phyloP scores from a whole-genome alignment of 1,284 basidiomycete genomes.

The Cutaneotrichosporon curvatum region DNA sequence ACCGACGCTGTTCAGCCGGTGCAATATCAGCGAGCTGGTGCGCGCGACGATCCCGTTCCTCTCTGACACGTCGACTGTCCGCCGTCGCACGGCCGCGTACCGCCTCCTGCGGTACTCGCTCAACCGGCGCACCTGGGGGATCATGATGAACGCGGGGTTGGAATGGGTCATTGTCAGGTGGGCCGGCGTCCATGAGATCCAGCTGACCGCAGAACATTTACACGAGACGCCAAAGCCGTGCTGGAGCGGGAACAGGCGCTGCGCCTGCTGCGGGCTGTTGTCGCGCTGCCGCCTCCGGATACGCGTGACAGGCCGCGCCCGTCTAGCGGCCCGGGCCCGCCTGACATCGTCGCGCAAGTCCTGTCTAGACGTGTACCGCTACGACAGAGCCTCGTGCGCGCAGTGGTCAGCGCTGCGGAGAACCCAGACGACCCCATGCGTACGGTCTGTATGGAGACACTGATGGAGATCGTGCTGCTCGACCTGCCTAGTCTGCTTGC shows the following conservation, averaged over 20 bases:
- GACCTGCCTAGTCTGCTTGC: slow-evolving; percentile 76
- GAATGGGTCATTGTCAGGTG: slow-evolving; percentile 87
- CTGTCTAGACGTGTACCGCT: slow-evolving; percentile 26
- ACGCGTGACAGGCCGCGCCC: neutral
- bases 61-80: slow-evolving; percentile 64
- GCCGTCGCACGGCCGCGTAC: slow-evolving; percentile 76
- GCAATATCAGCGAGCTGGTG: slow-evolving; percentile 63
- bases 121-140: slow-evolving; percentile 52
- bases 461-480: slow-evolving; percentile 80
- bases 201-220: slow-evolving; percentile 58
- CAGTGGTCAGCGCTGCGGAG: slow-evolving; percentile 86
- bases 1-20: slow-evolving; percentile 67
- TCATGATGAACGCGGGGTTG: slow-evolving; percentile 49
- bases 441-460: slow-evolving; percentile 74
- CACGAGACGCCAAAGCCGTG: slow-evolving; percentile 69
- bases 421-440: slow-evolving; percentile 85
- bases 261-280: slow-evolving; percentile 76
- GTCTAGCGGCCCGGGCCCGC: neutral
- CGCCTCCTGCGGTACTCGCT: slow-evolving; percentile 75
- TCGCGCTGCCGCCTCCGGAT: slow-evolving; percentile 47
- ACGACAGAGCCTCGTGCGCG: slow-evolving; percentile 67
- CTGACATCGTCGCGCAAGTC: slow-evolving; percentile 11
- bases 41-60: slow-evolving; percentile 69
- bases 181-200: no score
- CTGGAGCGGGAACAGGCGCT: slow-evolving; percentile 92